Percentiles rank a stretch among this genome's conserved stretches.
These are phyloP conservation scores for Candida railenensis DNA, from an alignment of 805 yeast genomes.

Conservation along the genomic window DNA sequence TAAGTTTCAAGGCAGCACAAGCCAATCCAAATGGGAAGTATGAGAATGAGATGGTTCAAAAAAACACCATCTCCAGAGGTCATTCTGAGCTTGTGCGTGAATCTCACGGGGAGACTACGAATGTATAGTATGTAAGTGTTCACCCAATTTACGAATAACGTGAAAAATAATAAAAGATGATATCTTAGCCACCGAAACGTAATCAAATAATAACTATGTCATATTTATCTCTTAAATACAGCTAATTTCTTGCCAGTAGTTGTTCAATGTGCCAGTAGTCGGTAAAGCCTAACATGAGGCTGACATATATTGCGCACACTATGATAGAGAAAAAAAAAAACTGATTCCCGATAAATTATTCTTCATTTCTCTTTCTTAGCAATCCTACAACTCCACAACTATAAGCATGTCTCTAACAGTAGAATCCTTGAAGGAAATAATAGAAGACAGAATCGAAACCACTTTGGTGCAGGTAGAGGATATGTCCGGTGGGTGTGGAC, in stretches of 20 bases:
- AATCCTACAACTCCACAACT: background rate
- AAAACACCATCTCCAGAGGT: slow-evolving; percentile 31
- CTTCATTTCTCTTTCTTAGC: background rate
- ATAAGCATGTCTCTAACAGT: slow-evolving; percentile 32
- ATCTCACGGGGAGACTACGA: slow-evolving; percentile 30
- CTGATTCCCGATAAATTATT: background rate
- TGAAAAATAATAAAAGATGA: background rate
- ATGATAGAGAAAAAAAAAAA: background rate
- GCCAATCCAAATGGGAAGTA: background rate
- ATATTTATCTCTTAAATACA: no score
- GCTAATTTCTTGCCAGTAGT: no score
- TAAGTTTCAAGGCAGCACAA: slow-evolving; percentile 1
- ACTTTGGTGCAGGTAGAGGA: slow-evolving; percentile 70
- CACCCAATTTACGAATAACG: background rate
- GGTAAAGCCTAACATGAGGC: no score
- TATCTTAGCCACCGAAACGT: no score
- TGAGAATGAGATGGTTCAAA: slow-evolving; percentile 12
- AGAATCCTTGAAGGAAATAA: slow-evolving; percentile 45
- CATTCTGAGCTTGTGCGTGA: slow-evolving; percentile 26
- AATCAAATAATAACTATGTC: no score
- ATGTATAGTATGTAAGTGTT: slow-evolving; percentile 9
- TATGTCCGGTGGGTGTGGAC: slow-evolving; percentile 94
- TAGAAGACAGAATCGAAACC: slow-evolving; percentile 60
- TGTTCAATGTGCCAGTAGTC: no score
- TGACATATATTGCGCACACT: background rate